Conservation (phyloP, 2,329 filamentous ascomycete genomes). For the Diaporthe ampelina region DNA sequence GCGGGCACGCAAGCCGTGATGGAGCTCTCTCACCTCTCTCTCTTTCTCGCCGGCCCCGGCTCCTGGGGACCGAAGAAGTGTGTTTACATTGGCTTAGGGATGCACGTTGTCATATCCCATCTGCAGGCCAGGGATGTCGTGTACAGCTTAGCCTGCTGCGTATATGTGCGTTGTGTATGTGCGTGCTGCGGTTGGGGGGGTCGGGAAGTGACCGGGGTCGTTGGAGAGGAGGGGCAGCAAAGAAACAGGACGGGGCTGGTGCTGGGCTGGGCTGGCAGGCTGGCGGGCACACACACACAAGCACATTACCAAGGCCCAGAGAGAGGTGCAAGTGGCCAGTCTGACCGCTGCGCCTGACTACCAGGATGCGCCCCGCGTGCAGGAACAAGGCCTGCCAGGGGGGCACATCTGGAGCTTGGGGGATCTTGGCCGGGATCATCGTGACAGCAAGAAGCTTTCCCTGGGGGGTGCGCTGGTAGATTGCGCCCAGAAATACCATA, state of each 20-base stretch:
- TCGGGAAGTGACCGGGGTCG: too few species aligned
- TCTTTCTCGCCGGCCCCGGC: conserved; percentile 10
- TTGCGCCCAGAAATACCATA: not conserved
- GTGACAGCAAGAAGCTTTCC: conserved; percentile 26
- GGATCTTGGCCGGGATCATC: conserved; percentile 23
- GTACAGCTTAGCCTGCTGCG: not conserved
- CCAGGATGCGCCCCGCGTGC: conserved; percentile 8
- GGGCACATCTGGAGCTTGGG: not conserved
- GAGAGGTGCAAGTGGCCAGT: not conserved
- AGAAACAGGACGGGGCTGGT: not conserved
- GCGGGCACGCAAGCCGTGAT: conserved; percentile 16
- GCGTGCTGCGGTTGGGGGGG: not conserved
- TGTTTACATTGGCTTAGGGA: conserved; percentile 23
- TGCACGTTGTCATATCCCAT: conserved; percentile 22
- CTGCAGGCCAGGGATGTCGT: not conserved
- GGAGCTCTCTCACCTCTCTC: not conserved
- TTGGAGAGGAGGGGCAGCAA: not conserved
- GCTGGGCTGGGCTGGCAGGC: not conserved
- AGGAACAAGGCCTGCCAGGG: conserved; percentile 9
- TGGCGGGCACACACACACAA: not conserved
- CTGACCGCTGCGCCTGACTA: conserved; percentile 30
- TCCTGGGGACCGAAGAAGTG: conserved; percentile 18
- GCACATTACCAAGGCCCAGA: too few species aligned
- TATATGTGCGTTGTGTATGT: not conserved
- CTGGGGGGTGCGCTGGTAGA: not conserved